Evolutionary conservation across 2,329 filamentous ascomycete genomes (phyloP).

Genomic region (Calonectria pseudoreteaudii): DNA sequence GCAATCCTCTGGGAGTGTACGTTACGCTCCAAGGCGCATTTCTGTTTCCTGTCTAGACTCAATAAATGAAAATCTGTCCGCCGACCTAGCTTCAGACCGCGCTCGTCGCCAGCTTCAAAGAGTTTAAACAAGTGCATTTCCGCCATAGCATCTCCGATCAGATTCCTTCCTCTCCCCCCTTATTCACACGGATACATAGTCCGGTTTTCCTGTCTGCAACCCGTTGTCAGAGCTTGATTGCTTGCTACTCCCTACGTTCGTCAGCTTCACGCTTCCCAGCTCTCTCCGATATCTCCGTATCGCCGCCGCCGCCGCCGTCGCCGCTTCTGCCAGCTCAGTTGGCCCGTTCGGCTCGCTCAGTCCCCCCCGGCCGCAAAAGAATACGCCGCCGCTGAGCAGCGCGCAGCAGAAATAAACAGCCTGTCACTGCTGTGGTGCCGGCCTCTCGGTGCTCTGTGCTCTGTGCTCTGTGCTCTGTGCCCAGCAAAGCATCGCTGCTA

Average conservation of each 20-base stretch:
- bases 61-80: slow-evolving; percentile 7
- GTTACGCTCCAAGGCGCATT: slow-evolving; percentile 7
- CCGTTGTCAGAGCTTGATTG: neutral
- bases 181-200: neutral
- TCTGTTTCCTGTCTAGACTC: slow-evolving; percentile 15
- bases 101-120: slow-evolving; percentile 16
- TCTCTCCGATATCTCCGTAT: slow-evolving; percentile 32
- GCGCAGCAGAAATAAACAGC: slow-evolving; percentile 8
- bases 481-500: neutral
- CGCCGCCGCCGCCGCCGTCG: slow-evolving; percentile 20
- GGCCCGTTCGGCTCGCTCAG: slow-evolving; percentile 19
- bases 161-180: neutral
- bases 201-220: neutral
- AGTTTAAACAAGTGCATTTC: slow-evolving; percentile 3
- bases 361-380: slow-evolving; percentile 18
- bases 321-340: slow-evolving; percentile 13
- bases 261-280: slow-evolving; percentile 13
- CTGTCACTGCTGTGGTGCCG: slow-evolving; percentile 10
- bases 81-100: slow-evolving; percentile 1
- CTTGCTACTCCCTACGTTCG: neutral
- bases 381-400: slow-evolving; percentile 13
- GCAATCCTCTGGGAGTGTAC: slow-evolving; percentile 7
- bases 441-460: slow-evolving; percentile 2
- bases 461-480: neutral
- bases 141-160: neutral